Percentiles rank a stretch among this genome's conserved stretches.
These are phyloP conservation scores for Coemansia sp. DNA, from an alignment of 192 early-diverging fungal genomes.

Conservation along the genomic window DNA sequence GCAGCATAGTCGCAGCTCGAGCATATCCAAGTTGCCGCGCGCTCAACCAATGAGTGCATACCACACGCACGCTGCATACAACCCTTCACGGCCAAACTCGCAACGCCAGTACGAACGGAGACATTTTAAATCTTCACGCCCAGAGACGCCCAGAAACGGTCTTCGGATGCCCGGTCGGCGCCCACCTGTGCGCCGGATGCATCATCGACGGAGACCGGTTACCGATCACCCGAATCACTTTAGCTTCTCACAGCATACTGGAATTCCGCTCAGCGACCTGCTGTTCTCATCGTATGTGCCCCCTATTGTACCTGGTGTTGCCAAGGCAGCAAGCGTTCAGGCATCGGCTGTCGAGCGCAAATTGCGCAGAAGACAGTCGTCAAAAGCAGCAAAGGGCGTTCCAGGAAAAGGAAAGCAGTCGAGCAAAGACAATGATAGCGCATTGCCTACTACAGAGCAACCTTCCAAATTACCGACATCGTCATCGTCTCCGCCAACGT, in stretches of 20 bases:
- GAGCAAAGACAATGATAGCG: neutral
- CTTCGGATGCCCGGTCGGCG: constrained; percentile 9
- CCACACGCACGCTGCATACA: constrained; percentile 25
- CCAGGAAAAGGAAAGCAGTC: neutral
- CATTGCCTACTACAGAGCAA: neutral
- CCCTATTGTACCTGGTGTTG: constrained; percentile 46
- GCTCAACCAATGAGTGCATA: constrained; percentile 47
- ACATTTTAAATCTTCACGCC: constrained; percentile 14
- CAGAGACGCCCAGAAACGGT: constrained; percentile 17
- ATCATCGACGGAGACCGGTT: constrained; percentile 24
- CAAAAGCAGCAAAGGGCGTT: neutral
- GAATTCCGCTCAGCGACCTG: constrained; percentile 68
- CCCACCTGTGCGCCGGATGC: constrained; percentile 18
- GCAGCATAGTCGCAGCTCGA: constrained; percentile 6
- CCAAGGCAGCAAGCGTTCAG: constrained; percentile 32
- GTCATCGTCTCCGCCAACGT: neutral
- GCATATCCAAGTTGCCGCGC: constrained; percentile 20
- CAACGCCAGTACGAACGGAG: constrained; percentile 28
- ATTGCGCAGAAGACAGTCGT: constrained; percentile 27
- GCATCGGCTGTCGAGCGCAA: constrained; percentile 40
- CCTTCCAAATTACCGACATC: neutral
- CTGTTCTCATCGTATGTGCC: constrained; percentile 62
- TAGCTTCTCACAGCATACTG: constrained; percentile 77
- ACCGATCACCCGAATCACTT: constrained; percentile 61
- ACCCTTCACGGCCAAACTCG: constrained; percentile 26